Evolutionary conservation across 768 basidiomycete genomes (phyloP).

Genomic region (Mycena belliarum): DNA sequence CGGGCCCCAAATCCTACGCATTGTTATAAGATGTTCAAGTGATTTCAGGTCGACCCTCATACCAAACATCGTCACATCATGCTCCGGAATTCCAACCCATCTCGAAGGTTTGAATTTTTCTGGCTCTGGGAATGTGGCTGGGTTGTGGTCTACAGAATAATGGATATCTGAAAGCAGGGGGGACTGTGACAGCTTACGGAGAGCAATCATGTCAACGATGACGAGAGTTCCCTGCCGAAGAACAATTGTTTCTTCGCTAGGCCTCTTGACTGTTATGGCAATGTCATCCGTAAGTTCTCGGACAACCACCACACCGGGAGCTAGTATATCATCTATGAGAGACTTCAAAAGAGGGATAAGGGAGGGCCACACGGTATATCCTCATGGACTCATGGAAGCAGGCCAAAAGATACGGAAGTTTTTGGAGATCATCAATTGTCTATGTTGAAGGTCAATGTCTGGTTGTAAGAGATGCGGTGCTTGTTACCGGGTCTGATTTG

Average conservation of each 20-base stretch:
- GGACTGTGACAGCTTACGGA: neutral
- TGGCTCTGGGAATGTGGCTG: neutral
- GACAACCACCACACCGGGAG: neutral
- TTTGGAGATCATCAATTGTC: neutral
- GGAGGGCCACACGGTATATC: neutral
- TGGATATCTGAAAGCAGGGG: neutral
- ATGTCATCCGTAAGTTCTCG: constrained; percentile 1
- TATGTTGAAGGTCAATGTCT: neutral
- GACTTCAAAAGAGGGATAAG: no score
- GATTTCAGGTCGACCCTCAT: neutral
- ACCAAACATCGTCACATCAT: constrained; percentile 8
- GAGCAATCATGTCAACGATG: constrained; percentile 3
- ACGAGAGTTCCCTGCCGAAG: neutral
- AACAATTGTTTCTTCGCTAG: neutral
- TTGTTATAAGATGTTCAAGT: neutral
- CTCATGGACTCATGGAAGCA: constrained; percentile 6
- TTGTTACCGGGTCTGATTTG: neutral
- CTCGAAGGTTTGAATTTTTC: neutral
- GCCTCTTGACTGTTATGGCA: neutral
- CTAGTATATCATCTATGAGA: neutral
- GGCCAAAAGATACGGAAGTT: neutral
- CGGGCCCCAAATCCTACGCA: constrained; percentile 2
- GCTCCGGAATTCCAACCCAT: neutral
- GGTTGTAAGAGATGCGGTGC: neutral
- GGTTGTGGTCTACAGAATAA: neutral